Base-by-base conservation (phyloP, 768 basidiomycete species). In the Suillus fuscotomentosus region DNA sequence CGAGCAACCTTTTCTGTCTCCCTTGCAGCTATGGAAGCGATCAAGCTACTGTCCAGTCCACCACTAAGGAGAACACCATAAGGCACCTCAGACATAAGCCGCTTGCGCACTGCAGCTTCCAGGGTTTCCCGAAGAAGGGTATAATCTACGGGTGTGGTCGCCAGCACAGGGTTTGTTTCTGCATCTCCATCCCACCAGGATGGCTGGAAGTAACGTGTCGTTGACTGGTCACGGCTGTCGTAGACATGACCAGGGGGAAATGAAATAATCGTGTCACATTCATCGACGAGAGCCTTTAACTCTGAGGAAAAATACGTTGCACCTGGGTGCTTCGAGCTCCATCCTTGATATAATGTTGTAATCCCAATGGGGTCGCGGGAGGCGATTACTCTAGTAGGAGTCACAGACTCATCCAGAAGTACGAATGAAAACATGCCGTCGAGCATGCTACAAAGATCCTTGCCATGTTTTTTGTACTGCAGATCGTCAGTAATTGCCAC, bases 401-500 rank as follows among this genome's bases (percentile, higher is more conserved):
- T 82, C 65, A 92, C 90, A 14, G 94, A 92, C 73, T 96, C 94
- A 78, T 99, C 97, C 64, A 99, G 83, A 53, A 99, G 86, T 67
- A 98, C 91, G 73, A 99, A 99, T 2, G 97, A 95, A 81, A 99
- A 99, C 94, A 99, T 97, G 68, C 97, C 97, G 73, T 99, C 97
- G 65, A 99, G 89, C 73, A 86, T 81, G 73, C 79, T 78, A 79
- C 92, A 93, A 34, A 97, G 80, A 4, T 84, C 84, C 68, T 86
- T 92, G 72, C 81, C 95, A 71, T 92, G 77, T 78, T 94, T 90
- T 70, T 83, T 82, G 81, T 97, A 98, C 97, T 98, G 68, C 11
- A 61, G 45, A 27, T 24, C 13, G 42, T 36, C 27, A 22, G 50
- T 60, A 39, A 60, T 43, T 62, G n/a, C 38, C 9, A 8, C 24